A percentile compares a stretch with the other conserved stretches of the same genome.
These are phyloP conservation scores for Chimonanthus salicifolius DNA, from an alignment of 164 flowering plant genomes.

Conservation along the genomic window DNA sequence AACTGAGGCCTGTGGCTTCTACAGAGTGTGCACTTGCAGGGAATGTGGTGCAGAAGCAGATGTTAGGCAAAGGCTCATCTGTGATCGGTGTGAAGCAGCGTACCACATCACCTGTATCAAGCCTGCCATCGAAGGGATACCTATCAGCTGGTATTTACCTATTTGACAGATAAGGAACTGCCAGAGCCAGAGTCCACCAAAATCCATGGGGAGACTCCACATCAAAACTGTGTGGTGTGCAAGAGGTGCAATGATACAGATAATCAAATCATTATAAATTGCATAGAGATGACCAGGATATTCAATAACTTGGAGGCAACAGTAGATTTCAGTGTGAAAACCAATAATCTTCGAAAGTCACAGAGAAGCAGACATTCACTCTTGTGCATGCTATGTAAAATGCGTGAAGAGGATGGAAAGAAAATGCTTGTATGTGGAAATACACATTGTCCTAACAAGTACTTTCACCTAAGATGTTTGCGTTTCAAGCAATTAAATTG, in stretches of 20 bases:
- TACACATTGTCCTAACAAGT: slow-evolving; percentile 40
- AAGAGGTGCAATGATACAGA: slow-evolving; percentile 37
- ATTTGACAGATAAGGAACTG: slow-evolving; percentile 37
- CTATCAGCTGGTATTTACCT: slow-evolving; percentile 64
- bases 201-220: slow-evolving; percentile 13
- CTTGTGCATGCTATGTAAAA: slow-evolving; percentile 52
- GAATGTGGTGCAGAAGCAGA: slow-evolving; percentile 33
- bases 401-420: slow-evolving; percentile 24
- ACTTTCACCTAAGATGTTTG: slow-evolving; percentile 62
- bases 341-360: slow-evolving; percentile 8
- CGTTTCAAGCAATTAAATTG: slow-evolving; percentile 35
- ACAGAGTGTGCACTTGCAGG: slow-evolving; percentile 34
- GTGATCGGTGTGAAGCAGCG: slow-evolving; percentile 77
- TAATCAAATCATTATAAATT: slow-evolving; percentile 11
- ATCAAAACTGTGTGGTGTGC: slow-evolving; percentile 71
- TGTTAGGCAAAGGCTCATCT: slow-evolving; percentile 49
- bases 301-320: slow-evolving; percentile 32
- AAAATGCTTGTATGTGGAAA: slow-evolving; percentile 45
- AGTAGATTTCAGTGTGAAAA: slow-evolving; percentile 21
- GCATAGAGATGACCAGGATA: slow-evolving; percentile 12
- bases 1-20: slow-evolving; percentile 22
- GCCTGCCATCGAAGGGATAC: slow-evolving; percentile 53
- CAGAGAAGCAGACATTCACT: slow-evolving; percentile 4
- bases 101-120: slow-evolving; percentile 66
- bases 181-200: slow-evolving; percentile 16